Evolutionary conservation across 345 rosid genomes (phyloP), one percentile per base, ranked within the genome.

Genomic region (Eucalyptus sp.): DNA sequence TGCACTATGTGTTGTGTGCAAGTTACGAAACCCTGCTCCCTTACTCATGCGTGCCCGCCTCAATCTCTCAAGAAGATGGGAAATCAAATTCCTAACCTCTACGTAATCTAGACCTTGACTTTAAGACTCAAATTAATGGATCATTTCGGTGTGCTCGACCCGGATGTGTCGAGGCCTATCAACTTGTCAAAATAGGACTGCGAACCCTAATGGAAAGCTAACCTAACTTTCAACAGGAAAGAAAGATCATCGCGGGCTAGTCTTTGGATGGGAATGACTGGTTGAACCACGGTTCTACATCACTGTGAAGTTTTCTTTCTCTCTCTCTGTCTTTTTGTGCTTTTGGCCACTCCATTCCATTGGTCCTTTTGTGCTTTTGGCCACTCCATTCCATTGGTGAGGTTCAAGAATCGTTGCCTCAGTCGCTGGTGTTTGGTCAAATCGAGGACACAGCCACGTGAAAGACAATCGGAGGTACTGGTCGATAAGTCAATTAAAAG

Each of bases 31-130:
- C 12, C 16, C 3, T 52, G 2, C 80, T 31, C 24, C 24, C 22
- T 10, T 2, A 31, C 3, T 4, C 80, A 68, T 3, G 24, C 4
- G 2, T 18, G 10, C 56, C 1, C 4, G 17, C 2, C 58, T 10
- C 58, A 18, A 52, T 22, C 58, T 52, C 24, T 52, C 10, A 24
- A 52, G 24, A 52, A 52, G 56, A 52, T 52, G 58, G 9, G 58
- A 52, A 52, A 52, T 52, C 24, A 2, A 52, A 52, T 24, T 18
- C 58, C 8, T 22, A 51, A 51, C 79, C 79, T 56, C 13, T 56
- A 6, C 33, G 33, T 29, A 16, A 66, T 71, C 25, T 37, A 37
- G 81, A 71, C 25, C 18, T 33, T 37, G 81, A 37, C 81, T 18
- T 10, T 5, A 37, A 2, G 13, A 71, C 81, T 20, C 25, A 52